Base-by-base conservation (phyloP, 2,329 filamentous ascomycete species). In the Fusarium pseudoanthophilum region DNA sequence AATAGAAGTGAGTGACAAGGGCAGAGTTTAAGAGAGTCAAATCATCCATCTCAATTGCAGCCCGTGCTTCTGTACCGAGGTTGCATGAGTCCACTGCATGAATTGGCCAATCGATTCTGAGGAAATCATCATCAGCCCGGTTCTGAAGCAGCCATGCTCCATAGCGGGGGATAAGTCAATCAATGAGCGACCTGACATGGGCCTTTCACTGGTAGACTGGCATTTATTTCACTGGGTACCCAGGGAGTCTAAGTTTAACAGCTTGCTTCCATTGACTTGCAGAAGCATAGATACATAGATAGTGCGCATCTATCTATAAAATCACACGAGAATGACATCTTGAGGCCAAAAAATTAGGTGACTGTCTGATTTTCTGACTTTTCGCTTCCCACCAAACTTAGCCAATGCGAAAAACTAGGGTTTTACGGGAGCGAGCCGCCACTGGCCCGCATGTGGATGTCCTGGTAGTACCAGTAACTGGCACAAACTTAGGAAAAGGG, bases 341-440 rank as follows among this genome's bases (percentile, higher is more conserved):
- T 45, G 28, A 39, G 11, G 9, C 26, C 28, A 28, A 24, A 16
- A 37, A 45, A 46, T 37, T 45, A 42, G 21, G 48, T 34, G 34
- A 28, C 48, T 26, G 10, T 18, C 40, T 42, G 13, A 43, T 10
- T 40, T 53, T 60, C n/a, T 36, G 16, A 16, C 48, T 34, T 30
- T 24, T 59, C 28, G 42, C 43, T 55, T 46, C 46, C 18, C 28
- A 45, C 43, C 30, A 36, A 46, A 28, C n/a, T 52, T 20, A 52
- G 14, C 37, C 64, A 53, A 63, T 64, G 56, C 46, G 39, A 68
- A 46, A 60, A 67, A 51, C 67, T 65, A 69, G 71, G 71, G 65
- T 70, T 73, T 73, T 72, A 49, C 48, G 70, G 60, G 53, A 68
- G 70, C 58, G 64, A 72, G 61, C 65, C 65, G 74, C 75, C 73